These are phyloP conservation scores for Malassezia furfur DNA, from an alignment of 1,284 basidiomycete genomes.

Conservation along the genomic window DNA sequence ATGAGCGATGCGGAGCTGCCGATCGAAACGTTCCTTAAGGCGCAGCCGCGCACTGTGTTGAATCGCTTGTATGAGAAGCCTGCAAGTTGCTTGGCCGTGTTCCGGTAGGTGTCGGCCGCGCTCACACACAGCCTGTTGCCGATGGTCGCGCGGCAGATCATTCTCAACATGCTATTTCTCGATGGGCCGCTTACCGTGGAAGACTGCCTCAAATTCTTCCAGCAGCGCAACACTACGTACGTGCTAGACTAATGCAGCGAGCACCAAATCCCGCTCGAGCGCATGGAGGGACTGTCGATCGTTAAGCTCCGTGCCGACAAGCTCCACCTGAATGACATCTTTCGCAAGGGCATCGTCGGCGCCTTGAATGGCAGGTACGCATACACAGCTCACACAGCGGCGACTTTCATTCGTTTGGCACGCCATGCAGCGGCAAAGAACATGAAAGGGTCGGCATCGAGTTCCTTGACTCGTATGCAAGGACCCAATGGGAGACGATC, in stretches of 20 bases:
- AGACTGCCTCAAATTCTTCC: slow-evolving; percentile 75
- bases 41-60: slow-evolving; percentile 72
- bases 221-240: slow-evolving; percentile 60
- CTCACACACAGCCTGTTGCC: slow-evolving; percentile 60
- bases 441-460: slow-evolving; percentile 54
- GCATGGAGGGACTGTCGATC: slow-evolving; percentile 24
- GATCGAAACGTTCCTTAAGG: slow-evolving; percentile 64
- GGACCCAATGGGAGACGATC: slow-evolving; percentile 93
- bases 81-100: slow-evolving; percentile 85
- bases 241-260: slow-evolving; percentile 28
- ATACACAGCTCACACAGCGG: slow-evolving; percentile 53
- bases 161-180: slow-evolving; percentile 85
- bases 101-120: slow-evolving; percentile 59
- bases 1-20: slow-evolving; percentile 18
- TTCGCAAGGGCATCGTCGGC: slow-evolving; percentile 52
- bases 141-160: slow-evolving; percentile 75
- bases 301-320: slow-evolving; percentile 39
- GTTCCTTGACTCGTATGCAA: slow-evolving; percentile 70
- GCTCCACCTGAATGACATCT: slow-evolving; percentile 51
- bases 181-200: slow-evolving; percentile 62
- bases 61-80: slow-evolving; percentile 77
- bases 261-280: slow-evolving; percentile 23
- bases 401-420: slow-evolving; percentile 79
- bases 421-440: slow-evolving; percentile 57
- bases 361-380: slow-evolving; percentile 85